These are phyloP conservation scores for Selaginella moellendorffii DNA, from an alignment of 75 land plant species.

Conservation along the genomic window DNA sequence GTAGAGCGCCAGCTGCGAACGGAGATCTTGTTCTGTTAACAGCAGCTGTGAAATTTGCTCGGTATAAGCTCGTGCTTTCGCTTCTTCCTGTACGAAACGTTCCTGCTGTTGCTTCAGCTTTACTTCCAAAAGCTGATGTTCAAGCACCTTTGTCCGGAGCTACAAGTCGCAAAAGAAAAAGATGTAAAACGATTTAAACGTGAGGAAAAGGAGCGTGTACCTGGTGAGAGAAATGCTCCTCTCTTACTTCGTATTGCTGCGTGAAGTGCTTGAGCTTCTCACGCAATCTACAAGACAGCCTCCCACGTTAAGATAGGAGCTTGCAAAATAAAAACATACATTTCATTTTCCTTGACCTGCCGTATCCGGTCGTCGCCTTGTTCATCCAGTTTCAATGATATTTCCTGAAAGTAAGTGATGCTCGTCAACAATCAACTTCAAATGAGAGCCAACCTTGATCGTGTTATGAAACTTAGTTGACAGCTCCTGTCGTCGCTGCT, in stretches of 20 bases:
- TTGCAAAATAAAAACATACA: slow-evolving; percentile 28
- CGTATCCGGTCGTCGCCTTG: slow-evolving; percentile 72
- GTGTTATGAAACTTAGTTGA: slow-evolving; percentile 81
- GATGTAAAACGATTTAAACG: background rate
- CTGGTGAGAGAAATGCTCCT: slow-evolving; percentile 74
- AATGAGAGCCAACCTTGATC: slow-evolving; percentile 49
- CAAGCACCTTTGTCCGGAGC: slow-evolving; percentile 79
- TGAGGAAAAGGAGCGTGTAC: slow-evolving; percentile 19
- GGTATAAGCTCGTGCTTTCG: slow-evolving; percentile 56
- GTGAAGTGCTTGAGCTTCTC: slow-evolving; percentile 63
- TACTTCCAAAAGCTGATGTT: slow-evolving; percentile 75
- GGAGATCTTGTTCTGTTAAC: slow-evolving; percentile 67
- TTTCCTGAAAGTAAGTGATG: slow-evolving; percentile 29
- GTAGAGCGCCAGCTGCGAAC: slow-evolving; percentile 69
- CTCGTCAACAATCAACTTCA: background rate
- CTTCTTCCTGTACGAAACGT: slow-evolving; percentile 50
- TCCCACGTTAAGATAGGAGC: background rate
- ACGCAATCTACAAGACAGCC: slow-evolving; percentile 38
- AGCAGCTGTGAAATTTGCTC: slow-evolving; percentile 76
- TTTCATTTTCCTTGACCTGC: slow-evolving; percentile 87
- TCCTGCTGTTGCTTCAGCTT: slow-evolving; percentile 87
- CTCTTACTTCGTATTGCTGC: slow-evolving; percentile 63
- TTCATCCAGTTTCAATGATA: slow-evolving; percentile 56
- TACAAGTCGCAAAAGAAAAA: slow-evolving; percentile 17
- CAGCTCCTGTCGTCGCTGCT: slow-evolving; percentile 62